Percentiles rank a stretch among this genome's conserved stretches.
Conservation (phyloP, 306 rosid genomes). For the Quercus parvula region DNA sequence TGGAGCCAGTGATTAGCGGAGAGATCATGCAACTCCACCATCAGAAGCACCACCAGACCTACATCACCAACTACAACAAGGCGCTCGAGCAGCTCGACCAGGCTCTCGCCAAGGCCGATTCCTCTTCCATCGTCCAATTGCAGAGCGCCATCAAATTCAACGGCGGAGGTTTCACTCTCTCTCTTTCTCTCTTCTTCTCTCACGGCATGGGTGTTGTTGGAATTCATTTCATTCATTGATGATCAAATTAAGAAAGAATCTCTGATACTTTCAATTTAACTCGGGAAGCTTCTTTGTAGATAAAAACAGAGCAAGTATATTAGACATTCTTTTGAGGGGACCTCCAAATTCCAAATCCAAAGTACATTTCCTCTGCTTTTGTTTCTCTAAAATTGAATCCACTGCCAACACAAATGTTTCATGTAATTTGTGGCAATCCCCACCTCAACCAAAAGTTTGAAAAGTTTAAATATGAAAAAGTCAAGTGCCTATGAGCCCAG, state of each 20-base stretch:
- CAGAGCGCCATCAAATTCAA: slow-evolving; percentile 51
- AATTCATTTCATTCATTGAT: too few relatives aligned
- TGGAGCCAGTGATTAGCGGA: slow-evolving; percentile 50
- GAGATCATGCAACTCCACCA: slow-evolving; percentile 57
- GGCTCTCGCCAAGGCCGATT: slow-evolving; percentile 40
- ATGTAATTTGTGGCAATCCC: background rate
- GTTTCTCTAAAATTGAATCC: background rate
- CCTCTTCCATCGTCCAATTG: slow-evolving; percentile 24
- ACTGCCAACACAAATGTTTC: too few relatives aligned
- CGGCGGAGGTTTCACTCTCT: slow-evolving; percentile 42
- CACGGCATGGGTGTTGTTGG: rapidly evolving
- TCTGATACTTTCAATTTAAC: too few relatives aligned
- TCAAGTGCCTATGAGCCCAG: too few relatives aligned
- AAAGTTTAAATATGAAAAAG: background rate
- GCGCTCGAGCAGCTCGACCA: slow-evolving; percentile 50
- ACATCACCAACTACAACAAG: slow-evolving; percentile 58
- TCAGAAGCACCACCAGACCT: slow-evolving; percentile 54
- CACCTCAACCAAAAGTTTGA: too few relatives aligned
- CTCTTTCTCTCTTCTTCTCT: background rate
- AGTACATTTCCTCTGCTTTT: background rate
- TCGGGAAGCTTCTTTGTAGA: too few relatives aligned
- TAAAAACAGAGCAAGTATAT: too few relatives aligned
- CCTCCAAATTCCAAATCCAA: background rate
- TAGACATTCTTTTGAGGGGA: too few relatives aligned
- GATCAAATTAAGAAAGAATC: too few relatives aligned